Percentiles rank a stretch among this genome's conserved stretches.
Conservation (phyloP, 148 eudicot genomes). For the Silene uniflora region DNA sequence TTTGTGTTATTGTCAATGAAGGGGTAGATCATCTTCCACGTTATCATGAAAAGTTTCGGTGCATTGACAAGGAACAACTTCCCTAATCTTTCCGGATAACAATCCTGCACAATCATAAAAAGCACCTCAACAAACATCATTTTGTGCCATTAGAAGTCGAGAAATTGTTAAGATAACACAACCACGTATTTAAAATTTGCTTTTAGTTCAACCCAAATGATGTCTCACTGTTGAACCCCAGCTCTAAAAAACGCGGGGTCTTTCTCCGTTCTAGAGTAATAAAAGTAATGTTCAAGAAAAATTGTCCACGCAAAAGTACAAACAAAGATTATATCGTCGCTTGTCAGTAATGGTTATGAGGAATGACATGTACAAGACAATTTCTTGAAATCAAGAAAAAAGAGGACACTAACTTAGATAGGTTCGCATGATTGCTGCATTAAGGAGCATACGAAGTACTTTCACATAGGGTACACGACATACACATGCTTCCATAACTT, state of each 20-base stretch:
- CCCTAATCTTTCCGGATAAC: conserved; percentile 83
- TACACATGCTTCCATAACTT: no score
- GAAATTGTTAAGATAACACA: not conserved
- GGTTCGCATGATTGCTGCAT: not conserved
- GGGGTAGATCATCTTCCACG: conserved; percentile 79
- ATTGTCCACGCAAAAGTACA: no score
- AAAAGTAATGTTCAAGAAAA: no score
- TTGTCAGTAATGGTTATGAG: not conserved
- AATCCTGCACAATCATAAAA: conserved; percentile 48
- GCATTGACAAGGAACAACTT: conserved; percentile 60
- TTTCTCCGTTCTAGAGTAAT: not conserved
- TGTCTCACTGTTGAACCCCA: no score
- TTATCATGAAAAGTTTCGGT: conserved; percentile 62
- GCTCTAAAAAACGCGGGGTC: no score
- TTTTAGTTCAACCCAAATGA: no score
- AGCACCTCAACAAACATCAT: not conserved
- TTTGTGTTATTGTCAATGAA: conserved; percentile 74
- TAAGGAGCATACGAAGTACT: not conserved
- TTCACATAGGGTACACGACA: no score
- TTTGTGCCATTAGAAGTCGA: not conserved
- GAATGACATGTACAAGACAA: not conserved
- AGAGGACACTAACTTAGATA: not conserved
- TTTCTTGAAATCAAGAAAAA: not conserved
- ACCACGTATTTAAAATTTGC: no score
- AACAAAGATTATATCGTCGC: not conserved